Base-by-base conservation (phyloP, 108 stramenopile species). In the Nitzschia putrida region DNA sequence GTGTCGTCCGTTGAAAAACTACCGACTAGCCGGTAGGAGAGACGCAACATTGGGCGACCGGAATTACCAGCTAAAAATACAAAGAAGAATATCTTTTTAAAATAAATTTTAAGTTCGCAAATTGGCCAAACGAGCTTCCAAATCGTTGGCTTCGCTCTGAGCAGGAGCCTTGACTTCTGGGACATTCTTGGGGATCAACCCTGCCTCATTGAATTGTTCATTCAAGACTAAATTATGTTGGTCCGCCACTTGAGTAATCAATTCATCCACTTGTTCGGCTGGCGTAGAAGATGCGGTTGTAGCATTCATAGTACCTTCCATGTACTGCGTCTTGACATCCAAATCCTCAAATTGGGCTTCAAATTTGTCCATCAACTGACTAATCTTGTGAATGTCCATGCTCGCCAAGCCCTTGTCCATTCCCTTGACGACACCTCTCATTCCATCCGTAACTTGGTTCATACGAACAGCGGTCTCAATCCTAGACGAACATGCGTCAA, bases 301-400 rank as follows among this genome's bases (percentile, higher is more conserved):
- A 14, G 85, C 83, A 80, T 94, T 91, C 93, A 99, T 98, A 51
- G 97, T 85, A 37, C 90, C 80, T 63, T 98, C 97, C 98, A 99
- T 98, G 73, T 94, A 95, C 26, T 85, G 84, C 49, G 90, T 84
- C 69, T 89, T 92, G 44, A 99, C 99, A 73, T 99, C 99, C 82
- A 98, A 83, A 82, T 97, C 97, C 78, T 98, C 99, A 73, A 99
- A 99, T 80, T 99, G 97, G 73, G 89, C 80, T 79, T 99, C 98
- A 72, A 99, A 99, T 68, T 96, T 89, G 66, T 97, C 96, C 95
- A 96, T 98, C 38, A 85, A 76, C 18, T 86, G 67, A 53, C 87
- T 83, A 54, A 99, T 95, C 79, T 97, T 90, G 52, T 96, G 92
- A 24, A 93, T 83, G 76, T 99, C 85, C 98, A 99, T 99, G 38